A percentile compares a stretch with the other conserved stretches of the same genome.
These are phyloP conservation scores for Mucor mucedo DNA, from an alignment of 371 early-diverging fungal species.

Conservation along the genomic window DNA sequence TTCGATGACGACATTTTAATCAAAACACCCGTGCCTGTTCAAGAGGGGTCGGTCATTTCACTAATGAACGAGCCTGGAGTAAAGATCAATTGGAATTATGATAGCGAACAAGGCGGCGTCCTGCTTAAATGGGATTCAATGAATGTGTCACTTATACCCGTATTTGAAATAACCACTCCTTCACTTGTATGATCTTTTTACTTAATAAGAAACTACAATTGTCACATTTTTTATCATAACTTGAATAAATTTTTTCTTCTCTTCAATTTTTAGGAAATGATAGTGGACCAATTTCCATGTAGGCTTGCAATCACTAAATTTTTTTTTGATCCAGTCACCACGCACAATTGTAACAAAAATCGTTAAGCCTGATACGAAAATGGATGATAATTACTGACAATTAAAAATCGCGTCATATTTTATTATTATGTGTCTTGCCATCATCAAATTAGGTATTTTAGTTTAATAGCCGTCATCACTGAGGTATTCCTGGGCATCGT, in stretches of 20 bases:
- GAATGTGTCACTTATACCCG: not conserved
- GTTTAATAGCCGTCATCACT: slow-evolving; percentile 31
- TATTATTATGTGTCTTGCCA: no score
- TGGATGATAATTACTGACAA: no score
- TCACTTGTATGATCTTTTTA: not conserved
- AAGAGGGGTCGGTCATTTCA: not conserved
- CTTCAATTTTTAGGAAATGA: no score
- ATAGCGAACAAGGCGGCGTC: not conserved
- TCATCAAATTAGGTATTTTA: not conserved
- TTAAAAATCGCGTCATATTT: no score
- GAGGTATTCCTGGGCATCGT: slow-evolving; percentile 30
- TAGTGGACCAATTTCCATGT: no score
- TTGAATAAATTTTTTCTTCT: no score
- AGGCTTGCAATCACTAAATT: no score
- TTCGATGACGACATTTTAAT: not conserved
- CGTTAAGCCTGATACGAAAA: no score
- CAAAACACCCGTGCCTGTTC: not conserved
- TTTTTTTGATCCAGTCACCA: no score
- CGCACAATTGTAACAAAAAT: no score
- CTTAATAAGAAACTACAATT: not conserved
- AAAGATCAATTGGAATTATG: not conserved
- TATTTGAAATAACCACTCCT: slow-evolving; percentile 6
- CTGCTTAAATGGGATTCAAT: not conserved
- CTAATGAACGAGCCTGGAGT: not conserved
- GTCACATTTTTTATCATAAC: no score